These are phyloP conservation scores for Naganishia albida DNA, from an alignment of 1,284 basidiomycete species.

Conservation along the genomic window DNA sequence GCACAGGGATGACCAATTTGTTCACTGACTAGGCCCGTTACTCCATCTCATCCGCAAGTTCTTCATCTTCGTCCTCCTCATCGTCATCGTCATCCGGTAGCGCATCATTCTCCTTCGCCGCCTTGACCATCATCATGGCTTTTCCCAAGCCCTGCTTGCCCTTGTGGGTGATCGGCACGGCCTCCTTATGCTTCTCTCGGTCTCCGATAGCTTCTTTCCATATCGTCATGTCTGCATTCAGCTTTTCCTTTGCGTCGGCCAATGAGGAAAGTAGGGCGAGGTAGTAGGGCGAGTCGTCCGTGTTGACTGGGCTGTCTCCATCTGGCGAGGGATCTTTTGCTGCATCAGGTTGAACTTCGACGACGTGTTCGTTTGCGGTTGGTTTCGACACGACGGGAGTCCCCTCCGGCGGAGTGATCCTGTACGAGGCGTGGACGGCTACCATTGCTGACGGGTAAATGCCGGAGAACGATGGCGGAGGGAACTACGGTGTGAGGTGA, in stretches of 20 bases:
- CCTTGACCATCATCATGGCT: slow-evolving; percentile 36
- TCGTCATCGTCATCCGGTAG: slow-evolving; percentile 22
- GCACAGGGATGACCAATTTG: neutral
- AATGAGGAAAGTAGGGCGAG: slow-evolving; percentile 27
- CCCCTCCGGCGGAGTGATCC: slow-evolving; percentile 9
- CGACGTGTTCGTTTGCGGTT: slow-evolving; percentile 5
- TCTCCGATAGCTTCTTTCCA: slow-evolving; percentile 36
- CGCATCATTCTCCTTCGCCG: slow-evolving; percentile 32
- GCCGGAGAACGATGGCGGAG: neutral
- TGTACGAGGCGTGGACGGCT: slow-evolving; percentile 9
- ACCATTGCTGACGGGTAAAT: slow-evolving; percentile 1
- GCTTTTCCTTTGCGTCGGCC: slow-evolving; percentile 22
- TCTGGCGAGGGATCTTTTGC: neutral
- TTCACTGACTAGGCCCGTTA: neutral
- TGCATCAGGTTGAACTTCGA: neutral
- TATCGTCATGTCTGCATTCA: slow-evolving; percentile 31
- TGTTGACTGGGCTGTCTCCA: slow-evolving; percentile 8
- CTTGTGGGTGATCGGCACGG: slow-evolving; percentile 12
- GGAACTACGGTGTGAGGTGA: too few species aligned
- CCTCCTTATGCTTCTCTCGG: slow-evolving; percentile 33
- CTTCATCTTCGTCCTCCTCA: slow-evolving; percentile 13
- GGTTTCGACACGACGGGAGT: slow-evolving; percentile 8
- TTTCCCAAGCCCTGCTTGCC: slow-evolving; percentile 34
- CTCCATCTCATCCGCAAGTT: slow-evolving; percentile 4
- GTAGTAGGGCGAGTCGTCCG: slow-evolving; percentile 31